Evolutionary conservation across 2,329 filamentous ascomycete species (phyloP).

Genomic region (Phialemoniopsis sp.): DNA sequence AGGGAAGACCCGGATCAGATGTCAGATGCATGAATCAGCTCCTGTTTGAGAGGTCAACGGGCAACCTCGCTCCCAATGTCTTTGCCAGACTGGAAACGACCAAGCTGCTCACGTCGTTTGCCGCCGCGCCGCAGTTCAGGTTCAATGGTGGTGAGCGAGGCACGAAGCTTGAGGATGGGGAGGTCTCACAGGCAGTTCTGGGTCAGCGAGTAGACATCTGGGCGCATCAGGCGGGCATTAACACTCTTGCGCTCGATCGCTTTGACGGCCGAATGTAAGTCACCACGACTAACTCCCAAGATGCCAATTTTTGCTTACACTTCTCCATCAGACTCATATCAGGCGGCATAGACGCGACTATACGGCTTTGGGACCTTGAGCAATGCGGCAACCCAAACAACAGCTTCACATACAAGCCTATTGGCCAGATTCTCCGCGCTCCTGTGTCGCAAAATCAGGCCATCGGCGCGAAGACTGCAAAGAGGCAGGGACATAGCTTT

Average conservation of each 20-base stretch:
- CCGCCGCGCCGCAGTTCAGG: conserved; percentile 60
- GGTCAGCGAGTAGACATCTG: conserved; percentile 31
- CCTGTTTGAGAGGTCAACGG: conserved; percentile 71
- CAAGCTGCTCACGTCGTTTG: conserved; percentile 64
- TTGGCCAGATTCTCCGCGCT: conserved; percentile 44
- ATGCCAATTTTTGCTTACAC: neutral
- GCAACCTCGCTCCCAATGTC: conserved; percentile 57
- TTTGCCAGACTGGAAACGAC: conserved; percentile 64
- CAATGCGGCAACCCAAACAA: conserved; percentile 38
- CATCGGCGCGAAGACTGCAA: conserved; percentile 12
- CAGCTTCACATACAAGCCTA: conserved; percentile 48
- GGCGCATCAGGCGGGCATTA: conserved; percentile 78
- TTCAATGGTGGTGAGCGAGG: conserved; percentile 61
- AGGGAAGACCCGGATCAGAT: neutral
- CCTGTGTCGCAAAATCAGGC: conserved; percentile 1
- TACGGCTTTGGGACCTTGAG: conserved; percentile 86
- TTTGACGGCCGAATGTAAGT: conserved; percentile 73
- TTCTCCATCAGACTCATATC: conserved; percentile 61
- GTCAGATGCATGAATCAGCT: conserved; percentile 61
- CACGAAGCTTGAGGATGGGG: conserved; percentile 18
- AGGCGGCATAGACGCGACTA: conserved; percentile 78
- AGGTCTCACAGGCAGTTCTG: conserved; percentile 12
- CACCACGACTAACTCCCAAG: conserved; percentile 7
- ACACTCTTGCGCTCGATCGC: conserved; percentile 72
- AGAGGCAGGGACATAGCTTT: conserved; percentile 49